A percentile compares a stretch with the other conserved stretches of the same genome.
Conservation (phyloP, 371 early-diverging fungal genomes). For the Phascolomyces articulosus region DNA sequence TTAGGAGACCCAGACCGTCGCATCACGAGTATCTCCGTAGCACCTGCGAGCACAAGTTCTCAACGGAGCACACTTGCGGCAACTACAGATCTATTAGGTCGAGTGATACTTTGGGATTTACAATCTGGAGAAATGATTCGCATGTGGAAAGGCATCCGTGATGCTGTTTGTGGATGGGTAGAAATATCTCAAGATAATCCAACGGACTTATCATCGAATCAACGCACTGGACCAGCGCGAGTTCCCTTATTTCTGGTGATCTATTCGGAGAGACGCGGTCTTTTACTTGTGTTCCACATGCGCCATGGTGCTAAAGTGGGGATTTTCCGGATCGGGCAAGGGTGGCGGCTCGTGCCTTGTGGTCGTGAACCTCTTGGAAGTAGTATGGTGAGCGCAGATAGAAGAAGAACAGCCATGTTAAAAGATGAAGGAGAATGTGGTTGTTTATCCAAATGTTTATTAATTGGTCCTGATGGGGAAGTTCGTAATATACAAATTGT, state of each 20-base stretch:
- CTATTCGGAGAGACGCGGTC: conserved; percentile 61
- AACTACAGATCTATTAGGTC: conserved; percentile 62
- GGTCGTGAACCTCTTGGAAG: conserved; percentile 44
- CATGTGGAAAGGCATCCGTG: conserved; percentile 73
- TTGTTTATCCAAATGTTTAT: conserved; percentile 50
- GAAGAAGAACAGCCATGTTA: conserved; percentile 21
- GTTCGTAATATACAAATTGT: conserved; percentile 42
- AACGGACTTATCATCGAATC: background rate
- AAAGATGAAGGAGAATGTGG: conserved; percentile 30
- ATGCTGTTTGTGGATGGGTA: conserved; percentile 69
- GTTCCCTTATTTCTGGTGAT: conserved; percentile 58
- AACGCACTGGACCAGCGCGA: conserved; percentile 15
- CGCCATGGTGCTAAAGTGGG: conserved; percentile 68
- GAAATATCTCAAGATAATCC: conserved; percentile 38
- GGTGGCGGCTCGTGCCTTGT: conserved; percentile 56
- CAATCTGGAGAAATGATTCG: conserved; percentile 61
- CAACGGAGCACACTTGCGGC: conserved; percentile 57
- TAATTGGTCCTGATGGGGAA: conserved; percentile 63
- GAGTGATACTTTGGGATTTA: conserved; percentile 66
- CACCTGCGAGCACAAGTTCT: conserved; percentile 50
- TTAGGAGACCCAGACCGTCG: conserved; percentile 50
- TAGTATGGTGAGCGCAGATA: conserved; percentile 39
- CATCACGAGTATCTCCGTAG: conserved; percentile 51
- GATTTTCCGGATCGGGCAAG: conserved; percentile 58
- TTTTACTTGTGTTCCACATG: conserved; percentile 61